Percentiles rank a stretch among this genome's conserved stretches.
Conservation (phyloP, 2,329 filamentous ascomycete species). For the Exophiala sp. region DNA sequence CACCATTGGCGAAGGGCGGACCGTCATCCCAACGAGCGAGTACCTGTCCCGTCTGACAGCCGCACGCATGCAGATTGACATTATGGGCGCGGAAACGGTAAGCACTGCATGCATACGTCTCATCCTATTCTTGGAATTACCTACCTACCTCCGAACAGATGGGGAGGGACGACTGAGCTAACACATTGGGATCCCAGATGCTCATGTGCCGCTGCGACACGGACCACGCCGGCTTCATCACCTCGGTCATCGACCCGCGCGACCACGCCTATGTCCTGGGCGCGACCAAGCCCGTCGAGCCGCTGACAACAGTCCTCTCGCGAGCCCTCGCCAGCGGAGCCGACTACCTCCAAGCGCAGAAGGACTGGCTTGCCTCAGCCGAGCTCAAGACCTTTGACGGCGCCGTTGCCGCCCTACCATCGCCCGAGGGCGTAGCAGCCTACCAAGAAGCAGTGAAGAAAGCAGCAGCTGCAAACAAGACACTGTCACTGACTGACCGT, state of each 20-base stretch:
- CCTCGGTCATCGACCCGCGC: slow-evolving; percentile 8
- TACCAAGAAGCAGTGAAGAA: slow-evolving; percentile 3
- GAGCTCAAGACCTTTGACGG: slow-evolving; percentile 10
- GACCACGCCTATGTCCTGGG: slow-evolving; percentile 11
- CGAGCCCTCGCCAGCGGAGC: slow-evolving; percentile 1
- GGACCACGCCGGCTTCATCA: slow-evolving; percentile 8
- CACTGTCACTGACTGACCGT: background rate
- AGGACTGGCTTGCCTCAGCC: slow-evolving; percentile 9
- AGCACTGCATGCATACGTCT: background rate
- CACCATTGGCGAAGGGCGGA: slow-evolving; percentile 39
- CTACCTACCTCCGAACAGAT: background rate
- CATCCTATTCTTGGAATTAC: background rate
- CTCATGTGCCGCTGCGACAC: slow-evolving; percentile 14
- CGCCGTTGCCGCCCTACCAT: background rate
- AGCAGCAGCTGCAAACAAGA: background rate
- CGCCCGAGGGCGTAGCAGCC: slow-evolving; percentile 3
- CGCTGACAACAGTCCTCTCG: slow-evolving; percentile 4
- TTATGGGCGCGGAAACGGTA: slow-evolving; percentile 10
- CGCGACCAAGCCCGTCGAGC: slow-evolving; percentile 7
- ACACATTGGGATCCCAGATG: background rate
- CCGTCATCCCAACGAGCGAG: slow-evolving; percentile 39
- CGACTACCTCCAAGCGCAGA: slow-evolving; percentile 1
- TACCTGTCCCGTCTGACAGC: slow-evolving; percentile 20
- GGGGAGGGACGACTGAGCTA: no score
- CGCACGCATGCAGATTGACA: slow-evolving; percentile 10